Percentiles rank a stretch among this genome's conserved stretches.
phyloP scores from a whole-genome alignment of 2,329 filamentous ascomycete genomes.

The Westerdykella aurantiaca region DNA sequence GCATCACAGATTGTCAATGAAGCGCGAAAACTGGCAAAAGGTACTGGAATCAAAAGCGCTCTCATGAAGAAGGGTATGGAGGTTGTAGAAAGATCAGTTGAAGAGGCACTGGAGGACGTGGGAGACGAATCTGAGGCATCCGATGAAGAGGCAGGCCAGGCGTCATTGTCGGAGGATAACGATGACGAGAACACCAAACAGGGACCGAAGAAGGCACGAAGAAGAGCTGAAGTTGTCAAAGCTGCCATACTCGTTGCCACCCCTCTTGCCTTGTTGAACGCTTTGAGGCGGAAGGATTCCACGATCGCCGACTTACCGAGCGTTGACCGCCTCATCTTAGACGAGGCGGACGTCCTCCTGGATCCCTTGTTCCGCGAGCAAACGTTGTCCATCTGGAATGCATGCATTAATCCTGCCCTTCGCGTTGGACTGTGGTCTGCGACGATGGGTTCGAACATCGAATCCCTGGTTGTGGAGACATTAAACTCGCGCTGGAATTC shows the following conservation, averaged over 20 bases:
- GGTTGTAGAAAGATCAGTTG: constrained; percentile 40
- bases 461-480: constrained; percentile 67
- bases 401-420: constrained; percentile 65
- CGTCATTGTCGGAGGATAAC: constrained; percentile 32
- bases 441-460: constrained; percentile 91
- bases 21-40: constrained; percentile 70
- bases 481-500: constrained; percentile 36
- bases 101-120: constrained; percentile 42
- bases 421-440: constrained; percentile 87
- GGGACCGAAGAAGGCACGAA: constrained; percentile 29
- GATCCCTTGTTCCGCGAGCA: constrained; percentile 87
- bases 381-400: constrained; percentile 76
- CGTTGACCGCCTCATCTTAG: constrained; percentile 71
- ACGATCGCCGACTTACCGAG: constrained; percentile 53
- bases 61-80: constrained; percentile 82
- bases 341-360: constrained; percentile 92
- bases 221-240: constrained; percentile 54
- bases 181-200: constrained; percentile 27
- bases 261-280: constrained; percentile 70
- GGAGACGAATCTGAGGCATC: constrained; percentile 15
- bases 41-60: constrained; percentile 72
- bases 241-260: constrained; percentile 77
- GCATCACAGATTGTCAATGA: constrained; percentile 56
- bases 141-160: constrained; percentile 31
- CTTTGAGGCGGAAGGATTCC: constrained; percentile 50